Evolutionary conservation across 1,284 basidiomycete genomes (phyloP).

Genomic region (Stygiomarasmius scandens): DNA sequence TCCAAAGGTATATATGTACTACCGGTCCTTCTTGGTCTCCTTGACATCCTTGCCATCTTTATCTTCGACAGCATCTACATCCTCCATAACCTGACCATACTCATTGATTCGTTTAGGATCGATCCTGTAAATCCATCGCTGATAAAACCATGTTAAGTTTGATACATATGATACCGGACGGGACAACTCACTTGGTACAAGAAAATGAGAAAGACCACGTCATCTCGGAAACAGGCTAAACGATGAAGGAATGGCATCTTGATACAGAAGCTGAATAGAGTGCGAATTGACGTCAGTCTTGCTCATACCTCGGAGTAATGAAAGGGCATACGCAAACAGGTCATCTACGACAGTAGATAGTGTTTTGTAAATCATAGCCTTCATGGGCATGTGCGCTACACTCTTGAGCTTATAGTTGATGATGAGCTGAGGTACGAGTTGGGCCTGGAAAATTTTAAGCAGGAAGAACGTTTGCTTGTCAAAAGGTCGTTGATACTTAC

Average conservation of each 20-base stretch:
- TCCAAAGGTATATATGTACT: too few relatives aligned
- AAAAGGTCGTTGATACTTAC: conserved; percentile 49
- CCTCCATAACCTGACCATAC: conserved; percentile 84
- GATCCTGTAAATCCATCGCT: conserved; percentile 95
- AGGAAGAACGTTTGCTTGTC: conserved; percentile 18
- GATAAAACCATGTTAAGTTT: conserved; percentile 17
- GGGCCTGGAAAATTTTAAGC: conserved; percentile 58
- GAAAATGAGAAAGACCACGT: conserved; percentile 87
- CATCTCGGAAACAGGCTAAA: conserved; percentile 89
- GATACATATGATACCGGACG: conserved; percentile 15
- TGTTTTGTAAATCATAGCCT: conserved; percentile 96
- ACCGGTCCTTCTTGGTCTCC: conserved; percentile 33
- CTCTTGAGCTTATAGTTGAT: conserved; percentile 97
- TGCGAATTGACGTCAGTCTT: conserved; percentile 15
- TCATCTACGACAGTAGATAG: conserved; percentile 91
- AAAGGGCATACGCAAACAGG: conserved; percentile 75
- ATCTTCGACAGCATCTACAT: conserved; percentile 46
- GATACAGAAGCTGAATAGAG: conserved; percentile 76
- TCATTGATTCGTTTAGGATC: conserved; percentile 95
- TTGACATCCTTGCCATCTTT: conserved; percentile 56
- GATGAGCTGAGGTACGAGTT: conserved; percentile 89
- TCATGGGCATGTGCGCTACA: conserved; percentile 94
- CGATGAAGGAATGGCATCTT: conserved; percentile 96
- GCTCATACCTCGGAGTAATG: conserved; percentile 7
- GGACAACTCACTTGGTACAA: conserved; percentile 71